phyloP scores from a whole-genome alignment of 176 grass and related monocot genomes.

The Eragrostis nindensis region DNA sequence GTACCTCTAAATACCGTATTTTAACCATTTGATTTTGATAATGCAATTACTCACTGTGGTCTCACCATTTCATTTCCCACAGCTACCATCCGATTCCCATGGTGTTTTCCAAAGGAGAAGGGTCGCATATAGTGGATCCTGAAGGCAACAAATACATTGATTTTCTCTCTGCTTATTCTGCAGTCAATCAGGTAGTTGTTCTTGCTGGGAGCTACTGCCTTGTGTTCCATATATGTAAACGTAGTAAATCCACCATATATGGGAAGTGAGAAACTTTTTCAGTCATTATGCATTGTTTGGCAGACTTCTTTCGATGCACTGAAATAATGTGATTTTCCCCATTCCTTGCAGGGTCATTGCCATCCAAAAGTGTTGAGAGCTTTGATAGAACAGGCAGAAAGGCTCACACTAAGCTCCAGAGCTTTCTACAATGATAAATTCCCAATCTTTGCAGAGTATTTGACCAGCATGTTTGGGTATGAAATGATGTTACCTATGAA shows the following conservation, averaged over 20 bases:
- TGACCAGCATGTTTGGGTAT: slow-evolving; percentile 88
- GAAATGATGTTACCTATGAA: slow-evolving; percentile 99
- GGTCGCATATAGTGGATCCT: slow-evolving; percentile 76
- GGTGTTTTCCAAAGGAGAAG: slow-evolving; percentile 91
- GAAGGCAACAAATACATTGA: slow-evolving; percentile 98
- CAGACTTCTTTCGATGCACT: background rate
- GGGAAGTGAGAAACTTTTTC: background rate
- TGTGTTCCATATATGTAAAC: background rate
- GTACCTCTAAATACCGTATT: background rate
- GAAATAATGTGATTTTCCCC: background rate
- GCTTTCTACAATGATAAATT: slow-evolving; percentile 96
- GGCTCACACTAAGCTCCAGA: slow-evolving; percentile 93
- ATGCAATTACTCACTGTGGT: background rate
- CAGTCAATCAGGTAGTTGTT: slow-evolving; percentile 80
- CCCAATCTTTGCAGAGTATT: slow-evolving; percentile 76
- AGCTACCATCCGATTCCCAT: slow-evolving; percentile 94
- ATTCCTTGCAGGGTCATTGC: slow-evolving; percentile 75
- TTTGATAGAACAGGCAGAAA: slow-evolving; percentile 81
- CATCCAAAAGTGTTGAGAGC: slow-evolving; percentile 88
- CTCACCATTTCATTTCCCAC: slow-evolving; percentile 27
- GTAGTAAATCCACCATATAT: background rate
- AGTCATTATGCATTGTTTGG: background rate
- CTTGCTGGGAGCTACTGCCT: background rate
- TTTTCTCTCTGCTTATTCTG: slow-evolving; percentile 97
- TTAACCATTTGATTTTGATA: background rate